Evolutionary conservation across 192 early-diverging fungal species (phyloP).

Genomic region (Coemansia sp.): DNA sequence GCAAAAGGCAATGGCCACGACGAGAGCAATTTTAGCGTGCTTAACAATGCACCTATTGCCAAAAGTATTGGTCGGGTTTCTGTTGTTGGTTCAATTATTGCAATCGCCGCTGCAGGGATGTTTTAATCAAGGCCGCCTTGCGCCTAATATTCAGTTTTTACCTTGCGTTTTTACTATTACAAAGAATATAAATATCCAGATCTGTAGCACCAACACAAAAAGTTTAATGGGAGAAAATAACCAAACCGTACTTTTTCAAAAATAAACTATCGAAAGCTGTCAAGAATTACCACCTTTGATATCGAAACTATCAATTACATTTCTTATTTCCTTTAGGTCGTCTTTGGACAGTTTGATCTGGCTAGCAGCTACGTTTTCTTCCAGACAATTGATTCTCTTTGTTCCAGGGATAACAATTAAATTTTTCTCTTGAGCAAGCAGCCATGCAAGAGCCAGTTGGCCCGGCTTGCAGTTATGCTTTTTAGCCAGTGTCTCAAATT

Average conservation of each 20-base stretch:
- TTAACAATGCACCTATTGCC: slow-evolving; percentile 15
- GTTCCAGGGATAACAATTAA: slow-evolving; percentile 63
- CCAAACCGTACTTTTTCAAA: no score
- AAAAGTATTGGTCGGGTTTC: neutral
- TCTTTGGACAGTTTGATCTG: slow-evolving; percentile 35
- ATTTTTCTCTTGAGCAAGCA: slow-evolving; percentile 54
- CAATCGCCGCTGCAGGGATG: neutral
- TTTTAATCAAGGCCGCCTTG: neutral
- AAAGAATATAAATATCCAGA: no score
- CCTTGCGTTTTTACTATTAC: no score
- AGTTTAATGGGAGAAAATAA: no score
- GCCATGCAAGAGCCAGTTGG: slow-evolving; percentile 68
- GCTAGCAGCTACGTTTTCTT: slow-evolving; percentile 35
- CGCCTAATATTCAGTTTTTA: no score
- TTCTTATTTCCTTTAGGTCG: slow-evolving; percentile 30
- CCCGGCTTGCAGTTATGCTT: slow-evolving; percentile 57
- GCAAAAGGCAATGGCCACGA: slow-evolving; percentile 9
- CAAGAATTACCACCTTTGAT: slow-evolving; percentile 16
- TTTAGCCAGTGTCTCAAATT: slow-evolving; percentile 52
- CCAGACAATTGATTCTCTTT: slow-evolving; percentile 51
- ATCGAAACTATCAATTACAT: slow-evolving; percentile 23
- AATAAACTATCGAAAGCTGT: no score
- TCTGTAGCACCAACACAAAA: no score
- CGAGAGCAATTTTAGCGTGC: slow-evolving; percentile 23
- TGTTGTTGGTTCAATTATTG: slow-evolving; percentile 3